Evolutionary conservation across 805 yeast species (phyloP).

Genomic region (Zygoascus ofunaensis): DNA sequence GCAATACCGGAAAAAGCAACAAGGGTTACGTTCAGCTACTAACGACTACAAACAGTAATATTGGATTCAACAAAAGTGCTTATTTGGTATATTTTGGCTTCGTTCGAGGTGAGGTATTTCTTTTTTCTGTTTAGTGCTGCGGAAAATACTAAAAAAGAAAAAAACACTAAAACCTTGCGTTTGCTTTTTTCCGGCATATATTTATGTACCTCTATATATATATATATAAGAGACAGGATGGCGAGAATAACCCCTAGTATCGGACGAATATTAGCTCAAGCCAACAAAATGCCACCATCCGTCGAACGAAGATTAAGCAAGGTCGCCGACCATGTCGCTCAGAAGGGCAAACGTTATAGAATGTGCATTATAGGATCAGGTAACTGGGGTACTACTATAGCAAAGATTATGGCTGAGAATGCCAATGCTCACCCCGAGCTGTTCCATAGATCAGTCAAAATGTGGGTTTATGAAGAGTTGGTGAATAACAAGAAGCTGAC

Average conservation of each 20-base stretch:
- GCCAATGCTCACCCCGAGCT: constrained; percentile 59
- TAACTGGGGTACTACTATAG: constrained; percentile 97
- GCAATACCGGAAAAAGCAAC: too few species aligned
- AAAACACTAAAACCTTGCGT: too few species aligned
- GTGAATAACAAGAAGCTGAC: constrained; percentile 70
- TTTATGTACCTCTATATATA: too few species aligned
- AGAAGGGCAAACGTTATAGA: constrained; percentile 36
- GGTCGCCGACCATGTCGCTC: constrained; percentile 9
- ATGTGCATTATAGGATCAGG: constrained; percentile 89
- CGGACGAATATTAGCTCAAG: neutral
- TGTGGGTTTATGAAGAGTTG: constrained; percentile 95
- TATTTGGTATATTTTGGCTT: too few species aligned
- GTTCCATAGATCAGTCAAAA: constrained; percentile 66
- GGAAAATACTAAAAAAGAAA: too few species aligned
- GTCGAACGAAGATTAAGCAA: constrained; percentile 5
- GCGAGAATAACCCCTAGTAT: neutral
- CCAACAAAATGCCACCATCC: neutral
- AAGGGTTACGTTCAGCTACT: too few species aligned
- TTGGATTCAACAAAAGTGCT: too few species aligned
- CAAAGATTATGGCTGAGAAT: constrained; percentile 90
- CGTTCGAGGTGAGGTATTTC: too few species aligned
- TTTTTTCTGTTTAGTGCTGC: too few species aligned
- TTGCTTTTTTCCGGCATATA: too few species aligned
- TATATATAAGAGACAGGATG: too few species aligned
- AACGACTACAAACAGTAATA: too few species aligned